phyloP scores from a whole-genome alignment of 306 rosid genomes.

The Crataegus laevigata region DNA sequence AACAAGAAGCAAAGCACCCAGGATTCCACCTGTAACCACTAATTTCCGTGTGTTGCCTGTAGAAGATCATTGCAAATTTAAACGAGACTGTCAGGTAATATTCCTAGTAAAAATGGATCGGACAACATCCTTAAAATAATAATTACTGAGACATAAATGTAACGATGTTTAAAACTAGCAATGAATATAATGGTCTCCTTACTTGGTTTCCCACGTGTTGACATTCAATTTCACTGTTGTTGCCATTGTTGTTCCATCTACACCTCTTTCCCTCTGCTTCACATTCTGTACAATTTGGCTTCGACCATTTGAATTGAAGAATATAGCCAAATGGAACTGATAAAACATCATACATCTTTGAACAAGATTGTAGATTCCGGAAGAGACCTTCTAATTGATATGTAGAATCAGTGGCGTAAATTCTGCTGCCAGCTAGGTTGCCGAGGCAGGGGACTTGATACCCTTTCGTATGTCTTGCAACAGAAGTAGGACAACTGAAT shows the following conservation, averaged over 20 bases:
- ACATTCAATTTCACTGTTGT: neutral
- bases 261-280: constrained; percentile 24
- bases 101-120: too few relatives aligned
- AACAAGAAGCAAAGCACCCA: constrained; percentile 8
- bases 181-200: neutral
- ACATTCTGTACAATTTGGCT: constrained; percentile 27
- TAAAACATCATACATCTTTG: constrained; percentile 17
- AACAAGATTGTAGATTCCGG: neutral
- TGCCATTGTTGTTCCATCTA: constrained; percentile 7
- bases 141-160: neutral
- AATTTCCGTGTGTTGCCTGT: constrained; percentile 12
- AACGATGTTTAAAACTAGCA: too few relatives aligned
- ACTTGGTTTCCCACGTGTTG: neutral
- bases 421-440: neutral
- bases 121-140: too few relatives aligned
- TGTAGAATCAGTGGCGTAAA: neutral
- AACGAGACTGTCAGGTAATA: neutral
- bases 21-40: constrained; percentile 5
- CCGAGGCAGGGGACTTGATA: constrained; percentile 1
- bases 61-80: neutral
- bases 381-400: neutral
- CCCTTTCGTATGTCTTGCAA: neutral
- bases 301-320: constrained; percentile 20
- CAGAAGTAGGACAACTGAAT: constrained; percentile 19
- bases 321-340: neutral